Evolutionary conservation across 441 rosid species (phyloP).

Genomic region (Flueggea neowawraea): DNA sequence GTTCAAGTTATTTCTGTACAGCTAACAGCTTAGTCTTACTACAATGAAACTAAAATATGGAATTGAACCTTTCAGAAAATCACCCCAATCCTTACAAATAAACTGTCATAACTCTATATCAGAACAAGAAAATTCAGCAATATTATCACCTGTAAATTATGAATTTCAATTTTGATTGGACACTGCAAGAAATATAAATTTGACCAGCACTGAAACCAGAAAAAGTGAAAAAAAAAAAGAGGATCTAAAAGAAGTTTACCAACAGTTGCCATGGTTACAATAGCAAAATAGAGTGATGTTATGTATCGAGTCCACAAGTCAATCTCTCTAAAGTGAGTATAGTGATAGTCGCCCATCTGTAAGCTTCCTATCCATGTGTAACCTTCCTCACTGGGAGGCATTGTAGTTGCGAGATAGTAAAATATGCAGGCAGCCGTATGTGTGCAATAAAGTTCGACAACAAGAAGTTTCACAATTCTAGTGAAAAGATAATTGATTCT

Average conservation of each 20-base stretch:
- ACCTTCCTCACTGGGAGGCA: constrained; percentile 69
- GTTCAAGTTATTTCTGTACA: too few species aligned
- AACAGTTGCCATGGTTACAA: constrained; percentile 96
- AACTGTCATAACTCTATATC: too few species aligned
- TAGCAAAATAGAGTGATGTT: constrained; percentile 88
- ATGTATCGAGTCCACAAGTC: constrained; percentile 87
- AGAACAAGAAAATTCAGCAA: too few species aligned
- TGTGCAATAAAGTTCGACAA: constrained; percentile 86
- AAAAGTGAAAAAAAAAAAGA: background rate
- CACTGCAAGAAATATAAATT: too few species aligned
- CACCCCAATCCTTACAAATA: too few species aligned
- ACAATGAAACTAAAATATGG: too few species aligned
- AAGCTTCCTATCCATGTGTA: constrained; percentile 99
- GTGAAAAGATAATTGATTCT: constrained; percentile 86
- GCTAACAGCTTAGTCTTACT: too few species aligned
- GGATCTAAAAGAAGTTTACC: constrained; percentile 45
- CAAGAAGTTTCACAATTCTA: constrained; percentile 77
- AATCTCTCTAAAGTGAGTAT: constrained; percentile 72
- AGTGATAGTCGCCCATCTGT: constrained; percentile 79
- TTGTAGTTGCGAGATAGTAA: constrained; percentile 88
- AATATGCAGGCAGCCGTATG: constrained; percentile 98
- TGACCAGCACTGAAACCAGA: background rate
- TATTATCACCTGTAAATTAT: too few species aligned
- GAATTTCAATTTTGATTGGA: too few species aligned
- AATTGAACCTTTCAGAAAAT: too few species aligned